Evolutionary conservation across 208 protist genomes (phyloP), one percentile per base, ranked within the genome.

Genomic region (Leishmania gerbilli): DNA sequence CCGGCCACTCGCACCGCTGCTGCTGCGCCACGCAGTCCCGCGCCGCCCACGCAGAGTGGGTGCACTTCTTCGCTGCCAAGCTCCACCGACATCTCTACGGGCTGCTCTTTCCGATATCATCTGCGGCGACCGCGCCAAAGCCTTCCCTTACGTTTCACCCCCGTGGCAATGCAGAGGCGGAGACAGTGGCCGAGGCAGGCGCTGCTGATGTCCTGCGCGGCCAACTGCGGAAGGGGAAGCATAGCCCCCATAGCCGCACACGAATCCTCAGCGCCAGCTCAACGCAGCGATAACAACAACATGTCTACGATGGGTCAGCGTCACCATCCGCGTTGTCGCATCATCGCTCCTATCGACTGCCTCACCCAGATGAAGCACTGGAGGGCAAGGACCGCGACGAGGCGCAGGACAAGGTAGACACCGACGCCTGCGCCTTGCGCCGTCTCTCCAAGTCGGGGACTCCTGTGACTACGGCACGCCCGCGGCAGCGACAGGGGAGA

Each of bases 41-140:
- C 68, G 78, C 88, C 62, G 81, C 79, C n/a, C 85, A 87, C 49
- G 78, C 64, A 71, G 83, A 87, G 81, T 92, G 89, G 89, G 85
- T 82, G n/a, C 87, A 90, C 77, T 88, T 81, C 77, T 74, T 90
- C 51, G 85, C 87, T 56, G 80, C 84, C 74, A 79, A 77, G 40
- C 91, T 92, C 67, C 86, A 92, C 72, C 68, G 74, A 1, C 84
- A 84, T 42, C 79, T 92, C 40, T 92, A 91, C 69, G 49, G 45
- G 7, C 71, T 85, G 9, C 84, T 92, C n/a, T 92, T 92, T 55
- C 89, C 88, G 8, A 76, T 76, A 19, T 67, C 72, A 49, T 56
- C 45, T 51, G 79, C 79, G 11, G 60, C 60, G 4, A 74, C 71
- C 60, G 62, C 74, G 56, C 17, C 17, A 58, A 58, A 58, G 55